Conservation (phyloP, 2,329 filamentous ascomycete species). For the Dissoconium aciculare region DNA sequence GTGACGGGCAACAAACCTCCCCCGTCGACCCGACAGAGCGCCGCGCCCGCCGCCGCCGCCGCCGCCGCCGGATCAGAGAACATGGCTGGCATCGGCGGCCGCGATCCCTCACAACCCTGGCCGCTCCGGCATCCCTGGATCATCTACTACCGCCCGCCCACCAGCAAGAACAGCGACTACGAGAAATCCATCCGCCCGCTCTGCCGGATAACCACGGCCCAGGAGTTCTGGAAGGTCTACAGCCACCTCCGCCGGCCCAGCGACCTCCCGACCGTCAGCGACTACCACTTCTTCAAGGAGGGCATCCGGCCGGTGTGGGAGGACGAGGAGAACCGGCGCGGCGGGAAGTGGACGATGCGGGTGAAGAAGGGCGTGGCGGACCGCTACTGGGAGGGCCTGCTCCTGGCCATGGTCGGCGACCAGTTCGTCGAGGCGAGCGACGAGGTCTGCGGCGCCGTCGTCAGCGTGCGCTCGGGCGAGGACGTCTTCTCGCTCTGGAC, state of each 20-base stretch:
- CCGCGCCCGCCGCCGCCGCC: conserved; percentile 8
- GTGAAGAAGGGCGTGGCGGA: conserved; percentile 96
- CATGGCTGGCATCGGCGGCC: conserved; percentile 5
- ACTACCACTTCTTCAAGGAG: conserved; percentile 96
- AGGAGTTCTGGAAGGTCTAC: conserved; percentile 87
- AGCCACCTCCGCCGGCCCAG: conserved; percentile 81
- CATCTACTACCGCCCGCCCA: conserved; percentile 93
- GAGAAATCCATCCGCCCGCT: conserved; percentile 89
- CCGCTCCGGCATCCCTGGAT: conserved; percentile 78
- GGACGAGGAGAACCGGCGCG: conserved; percentile 88
- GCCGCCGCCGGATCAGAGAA: no score
- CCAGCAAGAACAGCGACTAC: conserved; percentile 94
- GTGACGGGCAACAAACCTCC: conserved; percentile 13
- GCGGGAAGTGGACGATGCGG: conserved; percentile 93
- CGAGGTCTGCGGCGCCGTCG: conserved; percentile 85
- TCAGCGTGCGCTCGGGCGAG: conserved; percentile 88
- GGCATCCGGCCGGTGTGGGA: conserved; percentile 97
- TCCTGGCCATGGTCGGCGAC: conserved; percentile 81
- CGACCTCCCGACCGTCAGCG: conserved; percentile 73
- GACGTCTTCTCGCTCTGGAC: conserved; percentile 98
- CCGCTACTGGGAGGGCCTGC: conserved; percentile 88
- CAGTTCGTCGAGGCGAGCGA: conserved; percentile 86
- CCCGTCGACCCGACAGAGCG: conserved; percentile 11
- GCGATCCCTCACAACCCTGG: conserved; percentile 28
- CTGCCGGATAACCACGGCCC: conserved; percentile 63